Evolutionary conservation across 345 rosid species (phyloP), one percentile per base, ranked within the genome.

Genomic region (Pugionium cornutum): DNA sequence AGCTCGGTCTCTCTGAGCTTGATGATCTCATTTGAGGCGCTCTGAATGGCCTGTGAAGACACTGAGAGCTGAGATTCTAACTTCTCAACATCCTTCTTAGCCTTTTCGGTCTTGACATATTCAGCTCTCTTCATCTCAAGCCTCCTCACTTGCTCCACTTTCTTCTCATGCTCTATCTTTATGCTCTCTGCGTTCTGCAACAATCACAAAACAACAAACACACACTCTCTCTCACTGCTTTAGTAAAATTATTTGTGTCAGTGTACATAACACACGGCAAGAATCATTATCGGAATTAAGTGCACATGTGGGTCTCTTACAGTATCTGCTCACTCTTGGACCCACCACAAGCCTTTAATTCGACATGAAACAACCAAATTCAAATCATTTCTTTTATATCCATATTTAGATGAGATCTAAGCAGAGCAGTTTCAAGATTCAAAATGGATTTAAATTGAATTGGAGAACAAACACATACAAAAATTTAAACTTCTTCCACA

Each of bases 131-230:
- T 94, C 76, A 80, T 59, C 78, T 94, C 99, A 64, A 94, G 82
- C 76, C 83, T 94, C 78, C 96, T 86, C 64, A 84, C 73, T 64
- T 86, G 82, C 54, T 74, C 84, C 76, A 85, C 77, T 64, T 76
- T 84, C 88, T 86, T 94, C 80, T 90, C 96, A 67, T 86, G 97
- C 79, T 86, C 90, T 26, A 84, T 78, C 82, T 85, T 90, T 41
- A 82, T 53, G 48, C 77, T 62, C 79, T 86, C 90, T 5, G 86
- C 91, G 74, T 77, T 75, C 99, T 94, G 65, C 62, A 76, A 26
- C 56, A 72, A 60, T 31, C 33, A 59, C 30, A 62, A 35, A 62
- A 25, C 68, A 70, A 72, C 54, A 50, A 43, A 46, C 61, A 67
- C 57, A 61, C 53, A 5, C 69, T 50, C 53, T 49, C 49, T 5